These are phyloP conservation scores for Russula dissimulans DNA, from an alignment of 768 basidiomycete genomes.

Conservation along the genomic window DNA sequence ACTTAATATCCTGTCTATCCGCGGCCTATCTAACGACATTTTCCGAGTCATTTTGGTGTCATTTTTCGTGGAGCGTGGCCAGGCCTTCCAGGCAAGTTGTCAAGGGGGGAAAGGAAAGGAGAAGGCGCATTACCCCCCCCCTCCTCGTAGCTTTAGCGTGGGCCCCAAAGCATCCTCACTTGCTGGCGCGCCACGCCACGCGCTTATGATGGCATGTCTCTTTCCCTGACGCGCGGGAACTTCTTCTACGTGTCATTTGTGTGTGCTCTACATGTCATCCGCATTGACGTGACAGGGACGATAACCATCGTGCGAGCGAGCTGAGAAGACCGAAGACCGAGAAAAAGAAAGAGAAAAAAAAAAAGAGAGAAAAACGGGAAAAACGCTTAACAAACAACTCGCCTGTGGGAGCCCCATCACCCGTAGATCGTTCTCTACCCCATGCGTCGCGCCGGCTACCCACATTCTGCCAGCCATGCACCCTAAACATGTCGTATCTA, in stretches of 20 bases:
- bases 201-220: background rate
- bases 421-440: background rate
- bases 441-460: background rate
- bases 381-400: background rate
- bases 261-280: background rate
- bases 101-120: background rate
- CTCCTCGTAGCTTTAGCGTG: no score
- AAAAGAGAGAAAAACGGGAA: background rate
- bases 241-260: no score
- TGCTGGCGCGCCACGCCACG: no score
- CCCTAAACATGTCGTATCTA: no score
- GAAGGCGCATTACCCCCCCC: background rate
- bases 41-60: background rate
- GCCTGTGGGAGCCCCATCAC: no score
- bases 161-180: no score
- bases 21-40: slow-evolving; percentile 6
- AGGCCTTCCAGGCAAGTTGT: background rate
- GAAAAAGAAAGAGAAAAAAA: background rate
- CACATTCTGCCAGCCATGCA: background rate
- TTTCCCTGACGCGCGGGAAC: background rate
- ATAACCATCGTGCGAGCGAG: background rate
- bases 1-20: slow-evolving; percentile 2
- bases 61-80: background rate
- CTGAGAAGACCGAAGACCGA: background rate
- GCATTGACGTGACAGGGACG: background rate